These are phyloP conservation scores for Boletus barrowsii DNA, from an alignment of 768 basidiomycete genomes.

Conservation along the genomic window DNA sequence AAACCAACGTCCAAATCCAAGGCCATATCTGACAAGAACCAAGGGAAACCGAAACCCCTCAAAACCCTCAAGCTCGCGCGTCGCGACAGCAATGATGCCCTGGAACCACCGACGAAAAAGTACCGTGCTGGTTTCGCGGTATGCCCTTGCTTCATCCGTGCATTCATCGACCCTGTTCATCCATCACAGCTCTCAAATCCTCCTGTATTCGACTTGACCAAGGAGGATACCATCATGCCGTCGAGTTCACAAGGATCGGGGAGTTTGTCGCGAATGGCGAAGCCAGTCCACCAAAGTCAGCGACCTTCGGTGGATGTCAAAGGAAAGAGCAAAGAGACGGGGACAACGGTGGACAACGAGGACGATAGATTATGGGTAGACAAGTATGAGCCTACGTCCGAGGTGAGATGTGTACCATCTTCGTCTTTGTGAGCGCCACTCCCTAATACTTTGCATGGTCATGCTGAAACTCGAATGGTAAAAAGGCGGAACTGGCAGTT, in stretches of 20 bases:
- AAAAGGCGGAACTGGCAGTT: constrained; percentile 70
- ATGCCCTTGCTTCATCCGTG: not conserved
- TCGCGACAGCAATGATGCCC: constrained; percentile 9
- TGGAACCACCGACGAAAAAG: constrained; percentile 23
- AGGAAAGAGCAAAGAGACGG: constrained; percentile 22
- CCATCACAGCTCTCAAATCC: constrained; percentile 18
- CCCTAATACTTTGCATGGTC: not conserved
- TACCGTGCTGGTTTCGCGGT: constrained; percentile 11
- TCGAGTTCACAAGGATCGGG: constrained; percentile 5
- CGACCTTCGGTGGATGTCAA: constrained; percentile 14
- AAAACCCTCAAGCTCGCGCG: constrained; percentile 24
- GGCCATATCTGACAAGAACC: constrained; percentile 4
- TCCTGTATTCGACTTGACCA: constrained; percentile 22
- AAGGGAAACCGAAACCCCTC: constrained; percentile 10
- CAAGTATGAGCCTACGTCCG: constrained; percentile 56
- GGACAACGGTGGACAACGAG: constrained; percentile 4
- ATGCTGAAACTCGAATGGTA: not conserved
- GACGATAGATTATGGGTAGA: constrained; percentile 59
- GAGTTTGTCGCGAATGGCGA: constrained; percentile 1
- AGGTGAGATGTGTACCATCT: constrained; percentile 37
- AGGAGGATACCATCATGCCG: constrained; percentile 6
- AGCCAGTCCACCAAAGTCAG: not conserved
- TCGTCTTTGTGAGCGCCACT: not conserved
- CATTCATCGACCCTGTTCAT: not conserved
- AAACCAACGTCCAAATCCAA: constrained; percentile 9